Conservation (phyloP, 768 basidiomycete genomes). For the Rhodosporidiobolus sp. region DNA sequence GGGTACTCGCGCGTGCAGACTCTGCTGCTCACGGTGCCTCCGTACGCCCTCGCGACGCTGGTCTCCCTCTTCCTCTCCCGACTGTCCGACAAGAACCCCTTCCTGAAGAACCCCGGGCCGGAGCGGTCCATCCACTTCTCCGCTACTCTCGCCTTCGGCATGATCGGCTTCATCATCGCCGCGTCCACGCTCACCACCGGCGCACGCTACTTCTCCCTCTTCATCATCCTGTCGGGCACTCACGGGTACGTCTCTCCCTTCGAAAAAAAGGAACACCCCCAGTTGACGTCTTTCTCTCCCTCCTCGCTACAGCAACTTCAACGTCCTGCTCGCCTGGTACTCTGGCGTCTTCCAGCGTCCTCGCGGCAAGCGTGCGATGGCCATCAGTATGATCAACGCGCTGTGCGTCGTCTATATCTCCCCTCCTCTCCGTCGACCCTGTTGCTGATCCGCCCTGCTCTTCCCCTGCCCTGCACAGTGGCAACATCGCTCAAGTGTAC, state of each 20-base stretch:
- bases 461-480: too few relatives aligned
- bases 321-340: conserved; percentile 44
- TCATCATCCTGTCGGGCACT: conserved; percentile 43
- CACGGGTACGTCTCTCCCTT: conserved; percentile 1
- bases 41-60: conserved; percentile 42
- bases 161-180: conserved; percentile 43
- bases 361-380: conserved; percentile 41
- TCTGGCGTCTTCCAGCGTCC: conserved; percentile 40
- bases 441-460: neutral
- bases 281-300: neutral
- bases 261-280: neutral
- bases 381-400: conserved; percentile 14
- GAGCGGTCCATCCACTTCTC: conserved; percentile 42
- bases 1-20: too few relatives aligned
- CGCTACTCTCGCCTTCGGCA: conserved; percentile 36
- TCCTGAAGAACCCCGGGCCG: neutral
- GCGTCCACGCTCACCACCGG: conserved; percentile 22
- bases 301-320: conserved; percentile 35
- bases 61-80: conserved; percentile 39
- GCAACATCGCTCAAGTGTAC: conserved; percentile 42
- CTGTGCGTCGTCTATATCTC: neutral
- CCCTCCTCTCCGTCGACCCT: neutral
- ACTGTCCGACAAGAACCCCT: conserved; percentile 36
- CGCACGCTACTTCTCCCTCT: conserved; percentile 43
- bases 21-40: too few relatives aligned